A percentile compares a stretch with the other conserved stretches of the same genome.
phyloP scores from a whole-genome alignment of 257 asterid genomes.

The Dorcoceras hygrometricum region DNA sequence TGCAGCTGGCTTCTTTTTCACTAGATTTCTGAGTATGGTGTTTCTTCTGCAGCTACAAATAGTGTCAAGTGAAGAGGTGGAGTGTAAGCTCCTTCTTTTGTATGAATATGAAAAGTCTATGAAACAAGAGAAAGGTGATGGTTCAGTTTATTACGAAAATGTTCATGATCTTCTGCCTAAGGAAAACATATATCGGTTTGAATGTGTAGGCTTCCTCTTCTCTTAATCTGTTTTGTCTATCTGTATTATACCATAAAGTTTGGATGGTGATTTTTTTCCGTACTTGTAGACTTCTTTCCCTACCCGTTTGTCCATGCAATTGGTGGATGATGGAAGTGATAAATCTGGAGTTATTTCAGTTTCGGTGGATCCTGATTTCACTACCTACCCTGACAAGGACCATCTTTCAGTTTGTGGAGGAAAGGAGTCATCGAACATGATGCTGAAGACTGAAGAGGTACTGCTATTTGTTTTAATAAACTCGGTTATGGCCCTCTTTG shows the following conservation, averaged over 20 bases:
- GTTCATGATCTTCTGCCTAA: constrained; percentile 52
- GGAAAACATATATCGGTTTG: constrained; percentile 57
- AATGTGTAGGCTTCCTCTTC: constrained; percentile 60
- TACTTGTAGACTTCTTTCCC: constrained; percentile 68
- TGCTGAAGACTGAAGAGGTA: constrained; percentile 86
- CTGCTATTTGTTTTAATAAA: constrained; percentile 17
- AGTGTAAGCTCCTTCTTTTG: constrained; percentile 46
- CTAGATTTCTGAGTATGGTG: constrained; percentile 13
- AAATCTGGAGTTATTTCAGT: constrained; percentile 91
- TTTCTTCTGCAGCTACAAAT: constrained; percentile 52
- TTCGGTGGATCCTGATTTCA: constrained; percentile 88
- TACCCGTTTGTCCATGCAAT: constrained; percentile 68
- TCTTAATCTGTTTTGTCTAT: constrained; percentile 2
- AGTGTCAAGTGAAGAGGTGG: constrained; percentile 47
- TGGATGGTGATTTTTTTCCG: constrained; percentile 28
- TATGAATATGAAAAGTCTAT: constrained; percentile 48
- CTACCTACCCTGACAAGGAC: constrained; percentile 67
- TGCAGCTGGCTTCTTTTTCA: constrained; percentile 2
- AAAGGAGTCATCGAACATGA: constrained; percentile 68
- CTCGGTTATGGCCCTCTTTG: neutral
- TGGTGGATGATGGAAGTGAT: constrained; percentile 87
- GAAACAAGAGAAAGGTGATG: constrained; percentile 44
- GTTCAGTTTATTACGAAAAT: constrained; percentile 54
- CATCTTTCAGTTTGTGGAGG: constrained; percentile 66
- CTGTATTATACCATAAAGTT: constrained; percentile 8